Percentiles rank a stretch among this genome's conserved stretches.
These are phyloP conservation scores for Pseudonitzschia multiseries DNA, from an alignment of 108 stramenopile species.

Conservation along the genomic window DNA sequence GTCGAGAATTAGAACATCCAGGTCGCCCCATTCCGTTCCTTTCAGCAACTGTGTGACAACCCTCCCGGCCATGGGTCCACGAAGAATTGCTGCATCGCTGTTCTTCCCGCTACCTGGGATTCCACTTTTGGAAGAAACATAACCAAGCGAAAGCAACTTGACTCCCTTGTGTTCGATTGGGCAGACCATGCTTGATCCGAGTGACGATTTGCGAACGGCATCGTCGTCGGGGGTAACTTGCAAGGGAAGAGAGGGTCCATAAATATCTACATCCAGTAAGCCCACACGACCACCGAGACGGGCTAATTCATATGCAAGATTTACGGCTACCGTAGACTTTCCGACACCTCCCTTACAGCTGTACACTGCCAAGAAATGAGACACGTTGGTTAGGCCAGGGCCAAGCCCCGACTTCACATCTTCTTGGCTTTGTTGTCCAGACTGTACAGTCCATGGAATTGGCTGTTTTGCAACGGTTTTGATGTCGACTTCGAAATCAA, in stretches of 20 bases:
- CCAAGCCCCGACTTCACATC: conserved; percentile 47
- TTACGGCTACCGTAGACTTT: conserved; percentile 95
- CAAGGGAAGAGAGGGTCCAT: conserved; percentile 93
- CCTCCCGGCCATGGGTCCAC: conserved; percentile 90
- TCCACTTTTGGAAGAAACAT: conserved; percentile 82
- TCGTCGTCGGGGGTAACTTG: conserved; percentile 78
- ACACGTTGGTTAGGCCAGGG: conserved; percentile 65
- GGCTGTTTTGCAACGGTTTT: conserved; percentile 35
- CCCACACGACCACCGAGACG: conserved; percentile 87
- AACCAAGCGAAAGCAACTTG: conserved; percentile 86
- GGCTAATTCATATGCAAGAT: conserved; percentile 96
- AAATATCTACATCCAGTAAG: conserved; percentile 96
- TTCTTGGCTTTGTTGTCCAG: conserved; percentile 22
- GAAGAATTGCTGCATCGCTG: conserved; percentile 74
- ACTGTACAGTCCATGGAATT: conserved; percentile 28
- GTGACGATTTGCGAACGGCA: conserved; percentile 63
- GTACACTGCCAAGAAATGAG: conserved; percentile 85
- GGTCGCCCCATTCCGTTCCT: conserved; percentile 97
- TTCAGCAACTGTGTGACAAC: conserved; percentile 93
- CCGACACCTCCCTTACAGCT: conserved; percentile 98
- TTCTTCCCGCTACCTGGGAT: conserved; percentile 81
- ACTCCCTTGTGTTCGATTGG: conserved; percentile 86
- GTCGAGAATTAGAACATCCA: conserved; percentile 97
- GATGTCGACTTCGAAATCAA: conserved; percentile 30
- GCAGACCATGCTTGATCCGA: conserved; percentile 72